These are phyloP conservation scores for Aspergillus sp. DNA, from an alignment of 2,329 filamentous ascomycete genomes.

Conservation along the genomic window DNA sequence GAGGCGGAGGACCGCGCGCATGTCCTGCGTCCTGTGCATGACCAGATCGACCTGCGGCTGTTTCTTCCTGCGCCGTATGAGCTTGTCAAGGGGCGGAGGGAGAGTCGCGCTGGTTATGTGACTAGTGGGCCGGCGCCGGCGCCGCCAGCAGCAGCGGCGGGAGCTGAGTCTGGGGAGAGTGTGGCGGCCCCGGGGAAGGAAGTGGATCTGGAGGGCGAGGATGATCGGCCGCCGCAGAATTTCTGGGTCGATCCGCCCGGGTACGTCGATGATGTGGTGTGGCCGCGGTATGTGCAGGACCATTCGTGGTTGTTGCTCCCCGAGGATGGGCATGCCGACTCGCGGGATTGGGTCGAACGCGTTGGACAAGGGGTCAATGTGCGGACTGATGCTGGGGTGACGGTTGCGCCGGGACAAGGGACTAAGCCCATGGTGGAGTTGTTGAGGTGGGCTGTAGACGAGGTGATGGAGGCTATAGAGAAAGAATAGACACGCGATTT, in stretches of 20 bases:
- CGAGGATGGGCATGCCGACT: conserved; percentile 52
- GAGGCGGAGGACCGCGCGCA: conserved; percentile 20
- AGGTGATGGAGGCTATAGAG: conserved; percentile 49
- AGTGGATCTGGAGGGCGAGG: conserved; percentile 29
- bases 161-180: conserved; percentile 3
- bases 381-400: conserved; percentile 47
- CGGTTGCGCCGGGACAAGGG: conserved; percentile 50
- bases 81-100: conserved; percentile 39
- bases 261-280: conserved; percentile 92
- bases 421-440: conserved; percentile 62
- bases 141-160: conserved; percentile 12
- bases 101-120: conserved; percentile 46
- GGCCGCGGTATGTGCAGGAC: conserved; percentile 86
- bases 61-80: conserved; percentile 71
- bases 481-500: not conserved
- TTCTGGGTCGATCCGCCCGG: conserved; percentile 95
- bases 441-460: conserved; percentile 67
- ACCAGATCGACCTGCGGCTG: conserved; percentile 67
- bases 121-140: conserved; percentile 42
- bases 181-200: conserved; percentile 1
- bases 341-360: conserved; percentile 27
- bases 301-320: conserved; percentile 77
- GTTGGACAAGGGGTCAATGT: conserved; percentile 35
- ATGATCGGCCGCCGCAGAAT: conserved; percentile 57
- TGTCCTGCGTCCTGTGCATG: conserved; percentile 28